Conservation (phyloP, 1,139 yeast species). For the Pneumocystis carinii region DNA sequence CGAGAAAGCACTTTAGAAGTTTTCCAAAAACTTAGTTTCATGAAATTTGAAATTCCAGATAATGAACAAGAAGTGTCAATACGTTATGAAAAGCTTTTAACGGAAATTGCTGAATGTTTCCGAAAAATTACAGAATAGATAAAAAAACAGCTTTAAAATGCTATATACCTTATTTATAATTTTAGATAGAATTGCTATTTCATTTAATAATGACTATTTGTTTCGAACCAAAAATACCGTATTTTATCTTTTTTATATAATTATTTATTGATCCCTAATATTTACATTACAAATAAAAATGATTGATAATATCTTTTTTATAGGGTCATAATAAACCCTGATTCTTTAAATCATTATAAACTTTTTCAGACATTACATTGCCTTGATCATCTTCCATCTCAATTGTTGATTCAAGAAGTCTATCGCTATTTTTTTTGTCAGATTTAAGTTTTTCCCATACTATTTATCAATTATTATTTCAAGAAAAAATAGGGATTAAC, state of each 20-base stretch:
- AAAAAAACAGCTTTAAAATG: conserved; percentile 8
- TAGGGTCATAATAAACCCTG: conserved; percentile 52
- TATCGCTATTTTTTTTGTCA: conserved; percentile 29
- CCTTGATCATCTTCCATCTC: conserved; percentile 90
- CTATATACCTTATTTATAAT: neutral
- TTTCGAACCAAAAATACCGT: neutral
- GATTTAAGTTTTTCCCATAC: conserved; percentile 38
- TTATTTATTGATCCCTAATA: neutral
- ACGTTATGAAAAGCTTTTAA: conserved; percentile 63
- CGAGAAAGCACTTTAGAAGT: conserved; percentile 78
- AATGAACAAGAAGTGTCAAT: conserved; percentile 66
- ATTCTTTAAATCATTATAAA: conserved; percentile 65
- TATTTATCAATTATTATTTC: conserved; percentile 13
- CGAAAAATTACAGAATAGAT: conserved; percentile 81
- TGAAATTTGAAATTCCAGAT: conserved; percentile 91
- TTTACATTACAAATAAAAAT: conserved; percentile 1
- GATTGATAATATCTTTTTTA: neutral
- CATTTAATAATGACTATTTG: neutral
- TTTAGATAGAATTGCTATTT: neutral
- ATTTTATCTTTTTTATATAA: neutral
- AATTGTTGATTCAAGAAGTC: conserved; percentile 40
- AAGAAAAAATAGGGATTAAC: neutral
- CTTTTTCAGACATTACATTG: conserved; percentile 73
- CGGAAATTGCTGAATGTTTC: conserved; percentile 72
- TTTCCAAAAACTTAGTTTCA: conserved; percentile 82